Evolutionary conservation across 352 stramenopile species (phyloP), one percentile per base, ranked within the genome.

Genomic region (Globisporangium mamillatum): DNA sequence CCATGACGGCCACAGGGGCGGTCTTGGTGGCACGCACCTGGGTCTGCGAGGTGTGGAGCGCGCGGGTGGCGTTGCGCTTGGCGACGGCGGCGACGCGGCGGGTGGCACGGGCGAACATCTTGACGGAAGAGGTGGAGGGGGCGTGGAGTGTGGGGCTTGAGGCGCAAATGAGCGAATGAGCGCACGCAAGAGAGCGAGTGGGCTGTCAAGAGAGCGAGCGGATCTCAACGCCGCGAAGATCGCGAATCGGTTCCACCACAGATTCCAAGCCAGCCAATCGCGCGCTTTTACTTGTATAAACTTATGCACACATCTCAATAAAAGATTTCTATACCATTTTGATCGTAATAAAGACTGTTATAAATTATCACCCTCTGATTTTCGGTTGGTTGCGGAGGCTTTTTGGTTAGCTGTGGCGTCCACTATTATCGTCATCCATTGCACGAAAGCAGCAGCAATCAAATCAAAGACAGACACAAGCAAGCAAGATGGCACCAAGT

Each of bases 61-160:
- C 73, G 64, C 82, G 78, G 61, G 66, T 70, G 52, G 80, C 72
- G 73, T 72, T 86, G 75, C 73, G 74, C 79, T 90, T 91, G 71
- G 82, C 79, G 68, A 73, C 80, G 60, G 76, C 74, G 66, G 86
- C 86, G 71, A 85, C 83, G 67, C 86, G 83, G 63, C 83, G 83
- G 59, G 86, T 79, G 32, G 80, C 80, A 70, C 83, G 83, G 57
- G 86, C 72, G 72, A 93, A 91, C 86, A 93, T 93, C 65, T 69
- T 75, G 27, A 20, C 6, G 8, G 6, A 20, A 22, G 24, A 20
- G 25, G 60, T 44, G 36, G 38, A 18, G 48, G 24, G 58, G 24
- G 34, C 48, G 29, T 20, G 46, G n/a, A 62, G 58, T 36, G 58
- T 36, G 36, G 32, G 20, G 66, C 50, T 52, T 46, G 52, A n/a